Conservation (phyloP, 208 protist genomes). For the Trypanosoma caninum region DNA sequence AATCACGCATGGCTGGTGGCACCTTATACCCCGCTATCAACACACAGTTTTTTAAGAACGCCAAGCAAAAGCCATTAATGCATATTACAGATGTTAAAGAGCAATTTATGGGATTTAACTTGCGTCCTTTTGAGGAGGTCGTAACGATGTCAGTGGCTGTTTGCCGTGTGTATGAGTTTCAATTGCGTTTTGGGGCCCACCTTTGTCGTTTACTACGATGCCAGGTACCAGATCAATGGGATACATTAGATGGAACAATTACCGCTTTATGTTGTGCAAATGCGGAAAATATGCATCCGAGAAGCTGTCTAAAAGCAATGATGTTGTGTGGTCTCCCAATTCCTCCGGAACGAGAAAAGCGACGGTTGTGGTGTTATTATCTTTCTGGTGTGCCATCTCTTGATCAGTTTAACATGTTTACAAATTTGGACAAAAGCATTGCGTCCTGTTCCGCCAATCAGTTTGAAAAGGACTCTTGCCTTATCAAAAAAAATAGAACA, state of each 20-base stretch:
- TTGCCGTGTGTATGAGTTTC: conserved; percentile 26
- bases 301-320: conserved; percentile 27
- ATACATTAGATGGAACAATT: conserved; percentile 16
- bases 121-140: conserved; percentile 33
- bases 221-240: conserved; percentile 6
- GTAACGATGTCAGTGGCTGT: conserved; percentile 25
- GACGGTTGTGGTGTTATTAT: conserved; percentile 38
- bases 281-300: conserved; percentile 48
- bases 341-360: conserved; percentile 15
- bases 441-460: background rate
- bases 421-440: background rate
- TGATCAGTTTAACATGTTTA: conserved; percentile 31
- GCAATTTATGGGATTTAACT: background rate
- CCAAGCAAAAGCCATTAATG: too few species aligned
- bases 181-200: conserved; percentile 37
- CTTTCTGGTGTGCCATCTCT: conserved; percentile 26
- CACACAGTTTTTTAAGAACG: too few species aligned
- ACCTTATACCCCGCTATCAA: too few species aligned
- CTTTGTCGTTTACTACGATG: conserved; percentile 19
- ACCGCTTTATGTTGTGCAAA: conserved; percentile 28
- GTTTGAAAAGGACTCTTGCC: background rate
- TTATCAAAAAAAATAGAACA: too few species aligned
- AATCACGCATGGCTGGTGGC: conserved; percentile 23
- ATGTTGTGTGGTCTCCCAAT: conserved; percentile 39
- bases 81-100: too few species aligned